A percentile compares a stretch with the other conserved stretches of the same genome.
Evolutionary conservation across 1,139 yeast genomes (phyloP).

Genomic region (Suhomyces bolitotheri): DNA sequence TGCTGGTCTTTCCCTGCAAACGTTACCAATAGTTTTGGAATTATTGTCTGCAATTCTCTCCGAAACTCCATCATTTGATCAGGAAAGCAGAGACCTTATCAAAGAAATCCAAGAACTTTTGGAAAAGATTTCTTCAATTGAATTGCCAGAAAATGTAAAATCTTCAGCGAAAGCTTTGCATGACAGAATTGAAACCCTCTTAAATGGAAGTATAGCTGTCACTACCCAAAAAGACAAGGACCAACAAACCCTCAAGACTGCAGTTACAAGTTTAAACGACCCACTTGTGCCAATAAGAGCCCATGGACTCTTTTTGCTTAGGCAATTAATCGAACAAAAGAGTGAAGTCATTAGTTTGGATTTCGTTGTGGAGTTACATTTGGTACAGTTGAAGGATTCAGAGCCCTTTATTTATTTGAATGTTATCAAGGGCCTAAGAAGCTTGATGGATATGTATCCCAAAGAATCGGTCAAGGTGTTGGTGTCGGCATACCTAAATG

Average conservation of each 20-base stretch:
- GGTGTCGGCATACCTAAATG: conserved; percentile 41
- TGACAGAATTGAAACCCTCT: conserved; percentile 29
- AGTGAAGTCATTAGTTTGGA: conserved; percentile 54
- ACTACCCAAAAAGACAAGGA: conserved; percentile 27
- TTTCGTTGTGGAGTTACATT: conserved; percentile 60
- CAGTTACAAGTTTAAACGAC: conserved; percentile 69
- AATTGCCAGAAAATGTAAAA: conserved; percentile 9
- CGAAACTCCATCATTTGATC: conserved; percentile 38
- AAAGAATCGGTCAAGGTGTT: conserved; percentile 41
- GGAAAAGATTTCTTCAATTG: conserved; percentile 16
- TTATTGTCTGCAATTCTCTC: conserved; percentile 55
- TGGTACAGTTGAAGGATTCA: conserved; percentile 66
- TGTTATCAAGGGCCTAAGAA: conserved; percentile 74
- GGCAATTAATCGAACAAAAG: conserved; percentile 53
- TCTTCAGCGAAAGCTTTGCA: conserved; percentile 30
- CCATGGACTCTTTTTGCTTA: conserved; percentile 71
- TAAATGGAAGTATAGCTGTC: conserved; percentile 27
- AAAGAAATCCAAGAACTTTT: conserved; percentile 29
- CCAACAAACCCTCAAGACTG: conserved; percentile 44
- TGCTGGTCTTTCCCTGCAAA: conserved; percentile 21
- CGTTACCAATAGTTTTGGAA: conserved; percentile 46
- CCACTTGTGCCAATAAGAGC: conserved; percentile 84
- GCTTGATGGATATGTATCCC: conserved; percentile 51
- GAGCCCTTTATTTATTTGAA: conserved; percentile 88
- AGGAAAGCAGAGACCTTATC: conserved; percentile 24